These are phyloP conservation scores for Dictyostelium purpureum DNA, from an alignment of 78 protist genomes.

Conservation along the genomic window DNA sequence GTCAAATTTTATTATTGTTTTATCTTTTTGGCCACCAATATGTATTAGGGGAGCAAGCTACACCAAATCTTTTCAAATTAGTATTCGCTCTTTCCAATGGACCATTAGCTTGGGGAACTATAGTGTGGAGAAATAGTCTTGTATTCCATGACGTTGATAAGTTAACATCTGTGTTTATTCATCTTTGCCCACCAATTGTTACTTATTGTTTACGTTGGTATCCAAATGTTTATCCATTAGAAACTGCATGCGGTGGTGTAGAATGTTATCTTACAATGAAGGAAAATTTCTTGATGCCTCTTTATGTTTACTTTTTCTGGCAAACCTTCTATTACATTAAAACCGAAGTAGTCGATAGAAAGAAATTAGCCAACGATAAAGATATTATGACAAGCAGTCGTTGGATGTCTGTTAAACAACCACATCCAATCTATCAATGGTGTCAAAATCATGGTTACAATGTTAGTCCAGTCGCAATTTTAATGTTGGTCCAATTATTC, in stretches of 20 bases:
- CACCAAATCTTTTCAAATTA: constrained; percentile 48
- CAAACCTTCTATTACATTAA: constrained; percentile 82
- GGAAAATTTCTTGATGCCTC: constrained; percentile 41
- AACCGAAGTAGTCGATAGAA: constrained; percentile 74
- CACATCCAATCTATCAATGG: constrained; percentile 77
- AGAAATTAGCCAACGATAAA: constrained; percentile 62
- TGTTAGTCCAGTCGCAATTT: constrained; percentile 13
- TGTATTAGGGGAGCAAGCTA: constrained; percentile 11
- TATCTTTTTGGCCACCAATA: constrained; percentile 59
- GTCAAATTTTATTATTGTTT: constrained; percentile 58
- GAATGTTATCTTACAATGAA: constrained; percentile 8
- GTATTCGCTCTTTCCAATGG: constrained; percentile 80
- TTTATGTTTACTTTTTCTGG: constrained; percentile 77
- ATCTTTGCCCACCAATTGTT: constrained; percentile 84
- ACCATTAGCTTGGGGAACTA: constrained; percentile 82
- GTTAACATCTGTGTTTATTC: constrained; percentile 85
- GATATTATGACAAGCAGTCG: constrained; percentile 66
- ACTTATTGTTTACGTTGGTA: constrained; percentile 85
- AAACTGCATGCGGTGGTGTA: constrained; percentile 61
- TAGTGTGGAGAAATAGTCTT: constrained; percentile 87
- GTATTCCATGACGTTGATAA: constrained; percentile 90
- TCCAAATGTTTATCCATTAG: constrained; percentile 21
- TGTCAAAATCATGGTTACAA: constrained; percentile 46
- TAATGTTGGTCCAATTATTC: constrained; percentile 65
- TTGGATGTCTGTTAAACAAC: constrained; percentile 85